Base-by-base conservation (phyloP, 768 basidiomycete species). In the Chiua virens region DNA sequence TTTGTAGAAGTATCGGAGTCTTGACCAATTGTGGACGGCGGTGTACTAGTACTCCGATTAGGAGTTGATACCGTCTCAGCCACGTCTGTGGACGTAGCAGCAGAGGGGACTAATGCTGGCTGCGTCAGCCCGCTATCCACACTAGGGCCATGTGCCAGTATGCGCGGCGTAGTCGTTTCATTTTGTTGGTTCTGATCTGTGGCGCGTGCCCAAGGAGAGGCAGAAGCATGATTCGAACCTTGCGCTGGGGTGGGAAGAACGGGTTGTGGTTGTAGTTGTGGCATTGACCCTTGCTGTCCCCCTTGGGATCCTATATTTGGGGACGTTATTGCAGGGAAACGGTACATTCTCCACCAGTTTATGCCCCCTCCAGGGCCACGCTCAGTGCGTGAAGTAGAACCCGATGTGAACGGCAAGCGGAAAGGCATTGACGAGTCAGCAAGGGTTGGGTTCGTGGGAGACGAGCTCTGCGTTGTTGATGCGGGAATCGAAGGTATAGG, bases 301-400 rank as follows among this genome's bases (percentile, higher is more conserved):
- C 48, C 56, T 27, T 53, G 62, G 45, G 48, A 58, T 47, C 51
- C 59, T 40, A 49, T 52, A 47, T 62, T 57, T 8, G 75, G 67
- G n/a, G 78, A 73, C 14, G 71, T 56, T 56, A 89, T 85, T 35
- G 87, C 76, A 8, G 86, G 86, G 73, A 90, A 91, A n/a, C 88
- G 80, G 62, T 89, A 89, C 59, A 89, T 68, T 49, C 89, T 74
- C 89, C 89, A 91, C 82, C 88, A 87, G 62, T 91, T 91, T 50
- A 91, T 74, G 17, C 77, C 75, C 25, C 70, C 70, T 35, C 74
- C 73, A 17, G 72, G 70, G 17, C 69, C 65, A 43, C 64, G 74
- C 56, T 75, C 74, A 4, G 69, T 68, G 17, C 69, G 67, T 15
- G 68, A 61, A 41, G 69, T 56, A 25, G 71, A 68, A 34, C 66